Evolutionary conservation across 768 basidiomycete species (phyloP), one percentile per base, ranked within the genome.

Genomic region (Boletus bicolor): DNA sequence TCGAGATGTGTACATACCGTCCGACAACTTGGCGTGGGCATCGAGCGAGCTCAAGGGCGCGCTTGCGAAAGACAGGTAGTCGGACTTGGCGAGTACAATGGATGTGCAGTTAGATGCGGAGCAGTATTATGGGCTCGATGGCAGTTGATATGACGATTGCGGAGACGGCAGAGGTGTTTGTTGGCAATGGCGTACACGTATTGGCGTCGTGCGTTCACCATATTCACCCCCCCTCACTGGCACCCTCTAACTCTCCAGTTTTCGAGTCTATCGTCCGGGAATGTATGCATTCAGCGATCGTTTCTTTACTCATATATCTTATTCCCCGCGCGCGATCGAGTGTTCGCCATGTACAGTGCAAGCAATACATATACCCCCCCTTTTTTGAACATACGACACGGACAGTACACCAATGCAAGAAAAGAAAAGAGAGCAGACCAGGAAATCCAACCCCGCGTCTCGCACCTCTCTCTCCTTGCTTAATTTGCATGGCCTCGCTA

Each of bases 121-220:
- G 47, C 82, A 85, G 64, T 66, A 61, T 14, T 68, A 79, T 14
- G 26, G 79, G 84, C 4, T 72, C 70, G 26, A 78, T 77, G 64
- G 82, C 81, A 0, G 76, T 84, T 36, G 83, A 85, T 63, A 85
- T 85, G 83, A 79, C 77, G 12, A 75, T 85, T 30, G 84, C 80
- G 1, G 76, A 80, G 62, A 70, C 72, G 46, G 82, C 82, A 1
- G 79, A 84, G 60, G 79, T 83, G 43, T 85, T 84, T 62, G 69
- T 85, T 7, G 84, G 83, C 0, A 85, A 84, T 59, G 83, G 83
- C 53, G 82, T 84, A 5, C 26, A 46, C 62, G 81, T 76, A 15
- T 28, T 10, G 41, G 12, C 36, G 9, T 17, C 32, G n/a, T 36
- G 6, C 28, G 15, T 26, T 49, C 10, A 46, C 26, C 15, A 14